These are phyloP conservation scores for Chrysoporthe cubensis DNA, from an alignment of 2,329 filamentous ascomycete species.

Conservation along the genomic window DNA sequence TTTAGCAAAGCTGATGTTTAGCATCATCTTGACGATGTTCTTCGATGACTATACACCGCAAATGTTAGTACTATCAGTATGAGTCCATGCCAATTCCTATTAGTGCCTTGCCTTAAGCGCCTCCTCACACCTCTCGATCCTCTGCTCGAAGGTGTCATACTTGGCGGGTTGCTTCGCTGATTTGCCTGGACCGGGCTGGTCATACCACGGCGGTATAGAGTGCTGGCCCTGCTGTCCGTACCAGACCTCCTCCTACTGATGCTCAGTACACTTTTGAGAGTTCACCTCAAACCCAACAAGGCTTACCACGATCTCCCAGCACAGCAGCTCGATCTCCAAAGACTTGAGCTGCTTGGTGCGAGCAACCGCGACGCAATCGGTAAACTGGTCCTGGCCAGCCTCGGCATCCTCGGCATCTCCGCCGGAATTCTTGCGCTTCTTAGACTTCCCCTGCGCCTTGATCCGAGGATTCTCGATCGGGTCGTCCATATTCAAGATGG, in stretches of 20 bases:
- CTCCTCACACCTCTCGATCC: slow-evolving; percentile 1
- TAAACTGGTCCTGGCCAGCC: slow-evolving; percentile 17
- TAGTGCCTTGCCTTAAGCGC: background rate
- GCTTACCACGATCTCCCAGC: slow-evolving; percentile 1
- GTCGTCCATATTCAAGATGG: background rate
- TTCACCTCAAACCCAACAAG: background rate
- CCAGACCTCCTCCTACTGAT: background rate
- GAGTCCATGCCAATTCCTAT: background rate
- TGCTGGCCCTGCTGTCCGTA: background rate
- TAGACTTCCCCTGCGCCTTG: background rate
- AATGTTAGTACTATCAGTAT: background rate
- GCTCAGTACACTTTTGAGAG: background rate
- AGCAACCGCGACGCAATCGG: slow-evolving; percentile 10
- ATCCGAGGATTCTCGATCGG: background rate
- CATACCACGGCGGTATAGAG: background rate
- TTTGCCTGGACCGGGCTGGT: background rate
- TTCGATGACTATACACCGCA: background rate
- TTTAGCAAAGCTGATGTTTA: background rate
- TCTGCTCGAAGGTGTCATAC: background rate
- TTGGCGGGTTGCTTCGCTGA: background rate
- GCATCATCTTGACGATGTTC: slow-evolving; percentile 3
- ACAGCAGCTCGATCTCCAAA: background rate
- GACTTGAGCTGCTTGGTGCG: background rate
- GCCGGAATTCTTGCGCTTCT: background rate
- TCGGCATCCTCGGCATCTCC: background rate